Evolutionary conservation across 352 stramenopile genomes (phyloP), one percentile per base, ranked within the genome.

Genomic region (Globisporangium spiculum): DNA sequence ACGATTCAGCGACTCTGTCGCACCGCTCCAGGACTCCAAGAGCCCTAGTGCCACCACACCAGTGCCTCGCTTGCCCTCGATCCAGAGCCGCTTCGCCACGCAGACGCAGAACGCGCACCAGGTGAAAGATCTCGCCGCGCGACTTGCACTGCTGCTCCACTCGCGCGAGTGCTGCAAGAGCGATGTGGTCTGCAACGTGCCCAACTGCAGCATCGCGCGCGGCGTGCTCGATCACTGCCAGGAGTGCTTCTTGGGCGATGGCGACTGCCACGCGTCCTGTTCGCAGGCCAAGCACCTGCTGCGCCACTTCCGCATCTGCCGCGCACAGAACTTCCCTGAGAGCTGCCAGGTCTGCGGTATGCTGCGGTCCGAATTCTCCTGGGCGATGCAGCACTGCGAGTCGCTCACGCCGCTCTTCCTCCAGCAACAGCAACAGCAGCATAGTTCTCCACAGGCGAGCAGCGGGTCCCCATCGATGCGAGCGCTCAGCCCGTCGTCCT

Each of bases 151-250:
- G 41, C 71, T 85, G 18, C 73, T 85, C 50, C 78, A 85, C 56
- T 75, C 78, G 24, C 78, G 75, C 52, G 78, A 85, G 60, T 85
- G 78, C 75, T 83, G 71, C 65, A 75, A 50, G 8, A 62, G 55
- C 36, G 50, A 67, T n/a, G 26, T 4, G 8, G 55, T 64, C 4
- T 85, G 78, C 56, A 63, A 61, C 26, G 66, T 85, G 5, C 59
- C 58, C 18, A 83, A 81, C 69, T 85, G 78, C 62, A 66, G 68
- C 54, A 77, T 85, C 32, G 78, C 78, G n/a, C 75, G 78, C 26
- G 78, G 78, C 64, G 75, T 85, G 60, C 74, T 85, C 27, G 78
- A 85, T 63, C 78, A 85, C 61, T 85, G 78, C 71, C 78, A 85
- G 52, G 78, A 85, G 69, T 85, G 75, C 56, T 83, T 83, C 52